Evolutionary conservation across 2,329 filamentous ascomycete species (phyloP).

Genomic region (Amauroascus niger): DNA sequence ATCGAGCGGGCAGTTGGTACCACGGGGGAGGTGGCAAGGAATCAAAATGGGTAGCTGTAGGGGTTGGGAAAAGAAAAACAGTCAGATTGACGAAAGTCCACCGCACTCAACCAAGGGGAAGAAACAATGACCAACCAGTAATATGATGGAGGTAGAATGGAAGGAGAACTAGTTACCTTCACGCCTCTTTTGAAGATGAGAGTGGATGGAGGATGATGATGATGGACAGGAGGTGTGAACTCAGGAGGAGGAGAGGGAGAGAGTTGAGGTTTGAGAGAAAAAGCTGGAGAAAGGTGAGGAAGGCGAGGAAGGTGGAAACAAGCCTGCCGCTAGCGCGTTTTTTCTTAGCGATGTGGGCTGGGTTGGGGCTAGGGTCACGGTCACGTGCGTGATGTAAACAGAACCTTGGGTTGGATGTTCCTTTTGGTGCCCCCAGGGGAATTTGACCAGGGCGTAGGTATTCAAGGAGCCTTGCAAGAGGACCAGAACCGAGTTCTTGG

Average conservation of each 20-base stretch:
- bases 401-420: not conserved
- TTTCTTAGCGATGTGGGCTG: slow-evolving; percentile 10
- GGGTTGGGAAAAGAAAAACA: not conserved
- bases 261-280: slow-evolving; percentile 3
- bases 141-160: slow-evolving; percentile 6
- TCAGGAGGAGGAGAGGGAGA: slow-evolving; percentile 14
- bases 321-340: slow-evolving; percentile 6
- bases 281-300: slow-evolving; percentile 9
- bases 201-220: slow-evolving; percentile 6
- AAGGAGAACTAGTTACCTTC: not conserved
- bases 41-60: too few species aligned
- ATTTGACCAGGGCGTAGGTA: too few species aligned
- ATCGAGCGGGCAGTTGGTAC: not conserved
- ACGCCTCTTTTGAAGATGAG: slow-evolving; percentile 5
- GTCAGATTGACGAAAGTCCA: not conserved
- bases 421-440: not conserved
- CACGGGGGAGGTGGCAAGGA: not conserved
- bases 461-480: not conserved
- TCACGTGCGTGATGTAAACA: slow-evolving; percentile 11
- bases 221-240: too few species aligned
- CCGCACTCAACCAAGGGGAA: not conserved
- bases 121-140: not conserved
- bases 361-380: not conserved
- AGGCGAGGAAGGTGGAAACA: slow-evolving; percentile 15
- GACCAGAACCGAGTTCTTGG: not conserved